Percentiles rank a stretch among this genome's conserved stretches.
Evolutionary conservation across 1,139 yeast species (phyloP).

Genomic region (Saccharomyces hybrid): DNA sequence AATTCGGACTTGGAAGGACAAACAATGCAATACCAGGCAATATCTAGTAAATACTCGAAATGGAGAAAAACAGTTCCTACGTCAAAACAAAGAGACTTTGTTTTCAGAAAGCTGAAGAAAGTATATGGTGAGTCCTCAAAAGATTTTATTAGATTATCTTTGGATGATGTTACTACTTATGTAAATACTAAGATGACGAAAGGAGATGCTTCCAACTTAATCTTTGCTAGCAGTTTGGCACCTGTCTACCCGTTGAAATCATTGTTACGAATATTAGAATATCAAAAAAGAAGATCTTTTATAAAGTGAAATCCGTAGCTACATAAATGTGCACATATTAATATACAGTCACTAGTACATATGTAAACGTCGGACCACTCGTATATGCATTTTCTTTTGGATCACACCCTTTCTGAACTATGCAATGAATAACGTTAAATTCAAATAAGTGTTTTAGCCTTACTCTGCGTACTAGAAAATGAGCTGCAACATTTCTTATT

Average conservation of each 20-base stretch:
- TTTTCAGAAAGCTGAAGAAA: constrained; percentile 14
- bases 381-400: not conserved
- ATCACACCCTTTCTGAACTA: not conserved
- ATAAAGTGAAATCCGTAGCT: not conserved
- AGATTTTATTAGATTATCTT: not conserved
- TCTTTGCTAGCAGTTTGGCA: constrained; percentile 37
- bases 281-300: constrained; percentile 4
- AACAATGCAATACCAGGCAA: not conserved
- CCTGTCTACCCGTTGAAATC: constrained; percentile 25
- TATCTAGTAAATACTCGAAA: constrained; percentile 23
- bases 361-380: not conserved
- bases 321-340: not conserved
- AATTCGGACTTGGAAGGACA: constrained; percentile 7
- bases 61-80: constrained; percentile 31
- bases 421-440: not conserved
- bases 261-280: constrained; percentile 15
- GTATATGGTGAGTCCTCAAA: constrained; percentile 1
- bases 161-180: not conserved
- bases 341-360: not conserved
- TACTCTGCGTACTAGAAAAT: not conserved
- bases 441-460: not conserved
- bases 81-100: constrained; percentile 25
- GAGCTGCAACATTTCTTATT: not conserved
- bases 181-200: constrained; percentile 22
- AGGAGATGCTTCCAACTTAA: constrained; percentile 38